Evolutionary conservation across 192 early-diverging fungal genomes (phyloP), one percentile per base, ranked within the genome.

Genomic region (Kappamyces sp.): DNA sequence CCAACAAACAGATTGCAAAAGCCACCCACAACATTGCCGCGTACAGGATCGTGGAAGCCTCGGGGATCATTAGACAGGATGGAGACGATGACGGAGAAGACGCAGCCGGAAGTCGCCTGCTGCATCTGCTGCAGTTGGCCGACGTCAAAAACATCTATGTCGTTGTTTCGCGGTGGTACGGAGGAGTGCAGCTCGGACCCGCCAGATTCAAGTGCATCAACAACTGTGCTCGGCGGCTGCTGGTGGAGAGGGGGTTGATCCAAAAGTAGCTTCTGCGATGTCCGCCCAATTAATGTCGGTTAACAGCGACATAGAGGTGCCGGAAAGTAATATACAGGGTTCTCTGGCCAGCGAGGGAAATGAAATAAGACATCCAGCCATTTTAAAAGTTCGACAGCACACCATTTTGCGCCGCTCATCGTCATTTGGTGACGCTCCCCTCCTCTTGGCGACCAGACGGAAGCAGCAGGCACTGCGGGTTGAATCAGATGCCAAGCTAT

Each of bases 71-170:
- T 41, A 51, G 81, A 5, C 87, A 91, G 66, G 72, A 70, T 62
- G 88, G 88, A 61, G 94, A 96, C 66, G 94, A 96, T 66, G 92
- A 96, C 48, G 94, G 94, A 14, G 94, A 96, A 71, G 88, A 85
- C 1, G 91, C 91, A 1, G 94, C 94, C 3, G 94, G 94, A 9
- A 81, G 62, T 14, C 32, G 92, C 34, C 68, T 97, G 47, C 68
- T 82, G 7, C 89, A 95, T 71, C 68, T 97, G 59, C 66, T 97
- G 65, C 81, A 93, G 36, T 52, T 52, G 2, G 12, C 45, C n/a
- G 45, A 45, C n/a, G 45, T 15, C 45, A 45, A 74, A 42, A 84
- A 92, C 65, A 79, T 88, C 0, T 68, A 90, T 5, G 91, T 93
- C 1, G 81, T 95, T 2, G 92, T 97, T n/a, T 72, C 76, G 1